These are phyloP conservation scores for Zea mays DNA, from an alignment of 176 grass and related monocot species.

Conservation along the genomic window DNA sequence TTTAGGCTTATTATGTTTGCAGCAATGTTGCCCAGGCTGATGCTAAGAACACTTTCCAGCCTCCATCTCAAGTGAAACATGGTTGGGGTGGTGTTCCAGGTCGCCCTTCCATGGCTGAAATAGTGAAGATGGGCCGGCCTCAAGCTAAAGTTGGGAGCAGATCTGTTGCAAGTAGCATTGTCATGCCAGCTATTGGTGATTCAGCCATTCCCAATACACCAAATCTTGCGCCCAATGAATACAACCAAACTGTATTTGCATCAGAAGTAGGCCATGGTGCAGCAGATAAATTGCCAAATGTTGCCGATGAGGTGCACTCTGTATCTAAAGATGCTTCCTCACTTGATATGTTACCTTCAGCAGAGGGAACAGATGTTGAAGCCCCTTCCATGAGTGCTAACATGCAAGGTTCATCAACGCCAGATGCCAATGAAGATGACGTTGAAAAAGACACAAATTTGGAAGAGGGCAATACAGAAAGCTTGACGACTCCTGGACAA, in stretches of 20 bases:
- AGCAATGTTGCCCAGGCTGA: slow-evolving; percentile 43
- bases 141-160: slow-evolving; percentile 42
- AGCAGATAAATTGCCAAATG: slow-evolving; percentile 37
- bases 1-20: slow-evolving; percentile 30
- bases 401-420: slow-evolving; percentile 30
- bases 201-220: no score
- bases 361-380: slow-evolving; percentile 23
- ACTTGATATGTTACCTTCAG: slow-evolving; percentile 39
- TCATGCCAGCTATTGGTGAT: no score
- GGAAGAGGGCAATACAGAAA: slow-evolving; percentile 31
- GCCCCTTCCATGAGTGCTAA: slow-evolving; percentile 20
- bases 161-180: slow-evolving; percentile 34
- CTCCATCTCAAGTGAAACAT: slow-evolving; percentile 53
- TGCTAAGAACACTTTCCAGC: slow-evolving; percentile 43
- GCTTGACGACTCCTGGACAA: slow-evolving; percentile 35
- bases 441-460: slow-evolving; percentile 15
- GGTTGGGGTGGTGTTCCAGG: slow-evolving; percentile 61
- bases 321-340: slow-evolving; percentile 41
- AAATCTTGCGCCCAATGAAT: slow-evolving; percentile 39
- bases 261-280: slow-evolving; percentile 39
- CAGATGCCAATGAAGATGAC: slow-evolving; percentile 31
- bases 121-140: slow-evolving; percentile 73
- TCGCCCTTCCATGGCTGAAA: slow-evolving; percentile 73
- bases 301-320: slow-evolving; percentile 25
- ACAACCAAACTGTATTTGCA: slow-evolving; percentile 31